Evolutionary conservation across 1,284 basidiomycete genomes (phyloP).

Genomic region (Pyrrhoderma lamaoense): DNA sequence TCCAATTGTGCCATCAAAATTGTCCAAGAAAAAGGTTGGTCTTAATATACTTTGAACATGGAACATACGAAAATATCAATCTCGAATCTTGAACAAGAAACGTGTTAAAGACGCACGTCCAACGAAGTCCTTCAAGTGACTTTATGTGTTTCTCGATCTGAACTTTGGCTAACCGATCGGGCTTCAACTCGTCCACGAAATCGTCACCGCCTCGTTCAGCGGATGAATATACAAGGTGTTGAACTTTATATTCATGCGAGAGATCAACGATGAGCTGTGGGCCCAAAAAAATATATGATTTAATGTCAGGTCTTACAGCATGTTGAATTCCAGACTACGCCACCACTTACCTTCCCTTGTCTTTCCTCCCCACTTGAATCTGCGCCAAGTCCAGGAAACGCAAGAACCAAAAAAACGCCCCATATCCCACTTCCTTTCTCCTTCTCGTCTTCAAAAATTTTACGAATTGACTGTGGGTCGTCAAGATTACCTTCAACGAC

Average conservation of each 20-base stretch:
- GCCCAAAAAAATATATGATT: too few species aligned
- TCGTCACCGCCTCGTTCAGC: conserved; percentile 31
- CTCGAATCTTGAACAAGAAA: background rate
- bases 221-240: conserved; percentile 32
- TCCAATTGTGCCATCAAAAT: conserved; percentile 33
- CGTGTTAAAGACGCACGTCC: conserved; percentile 30
- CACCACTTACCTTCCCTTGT: conserved; percentile 32
- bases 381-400: conserved; percentile 35
- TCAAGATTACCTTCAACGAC: conserved; percentile 34
- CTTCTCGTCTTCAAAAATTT: conserved; percentile 34
- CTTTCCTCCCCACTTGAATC: conserved; percentile 33
- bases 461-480: conserved; percentile 25
- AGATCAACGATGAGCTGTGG: conserved; percentile 31
- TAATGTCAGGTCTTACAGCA: too few species aligned
- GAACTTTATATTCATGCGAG: conserved; percentile 30
- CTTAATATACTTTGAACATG: conserved; percentile 27
- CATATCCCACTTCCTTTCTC: conserved; percentile 29
- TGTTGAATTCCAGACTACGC: background rate
- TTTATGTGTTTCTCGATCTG: conserved; percentile 33
- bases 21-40: conserved; percentile 35
- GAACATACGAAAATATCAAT: too few species aligned
- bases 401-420: conserved; percentile 35
- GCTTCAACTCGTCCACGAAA: conserved; percentile 26
- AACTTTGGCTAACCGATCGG: conserved; percentile 31
- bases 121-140: conserved; percentile 29